These are phyloP conservation scores for Lipomyces chichibuensis DNA, from an alignment of 805 yeast genomes.

Conservation along the genomic window DNA sequence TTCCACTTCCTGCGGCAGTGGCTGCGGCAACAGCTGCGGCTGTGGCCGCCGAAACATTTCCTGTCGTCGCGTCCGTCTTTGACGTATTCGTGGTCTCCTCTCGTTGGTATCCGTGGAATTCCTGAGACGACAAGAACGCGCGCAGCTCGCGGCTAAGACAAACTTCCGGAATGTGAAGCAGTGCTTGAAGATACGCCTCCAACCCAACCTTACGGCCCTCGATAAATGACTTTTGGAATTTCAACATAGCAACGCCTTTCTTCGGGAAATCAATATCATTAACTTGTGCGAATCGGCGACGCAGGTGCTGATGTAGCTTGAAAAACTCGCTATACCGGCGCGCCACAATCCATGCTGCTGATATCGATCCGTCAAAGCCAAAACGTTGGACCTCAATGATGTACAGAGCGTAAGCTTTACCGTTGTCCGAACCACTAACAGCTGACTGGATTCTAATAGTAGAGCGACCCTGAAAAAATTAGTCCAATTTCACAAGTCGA, in stretches of 20 bases:
- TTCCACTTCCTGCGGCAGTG: background rate
- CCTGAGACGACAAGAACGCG: conserved; percentile 67
- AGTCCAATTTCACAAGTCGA: background rate
- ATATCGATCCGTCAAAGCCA: conserved; percentile 48
- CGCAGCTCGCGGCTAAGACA: conserved; percentile 76
- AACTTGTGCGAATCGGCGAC: conserved; percentile 55
- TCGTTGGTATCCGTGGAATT: conserved; percentile 18
- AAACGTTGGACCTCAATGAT: conserved; percentile 73
- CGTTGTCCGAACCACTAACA: conserved; percentile 55
- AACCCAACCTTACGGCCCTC: conserved; percentile 66
- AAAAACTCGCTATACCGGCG: conserved; percentile 84
- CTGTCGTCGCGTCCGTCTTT: background rate
- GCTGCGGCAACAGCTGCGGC: conserved; percentile 25
- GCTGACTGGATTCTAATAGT: conserved; percentile 48
- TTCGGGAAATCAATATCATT: conserved; percentile 55
- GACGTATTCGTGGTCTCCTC: background rate
- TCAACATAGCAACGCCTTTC: conserved; percentile 60
- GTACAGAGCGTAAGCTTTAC: conserved; percentile 67
- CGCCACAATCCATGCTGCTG: conserved; percentile 89
- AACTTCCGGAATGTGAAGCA: conserved; percentile 66
- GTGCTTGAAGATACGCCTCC: conserved; percentile 61
- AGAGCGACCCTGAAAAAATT: conserved; percentile 34
- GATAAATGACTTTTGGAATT: conserved; percentile 65
- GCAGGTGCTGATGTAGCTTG: conserved; percentile 67
- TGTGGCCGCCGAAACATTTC: conserved; percentile 13